These are phyloP conservation scores for Pisolithus sp. DNA, from an alignment of 768 basidiomycete species.

Conservation along the genomic window DNA sequence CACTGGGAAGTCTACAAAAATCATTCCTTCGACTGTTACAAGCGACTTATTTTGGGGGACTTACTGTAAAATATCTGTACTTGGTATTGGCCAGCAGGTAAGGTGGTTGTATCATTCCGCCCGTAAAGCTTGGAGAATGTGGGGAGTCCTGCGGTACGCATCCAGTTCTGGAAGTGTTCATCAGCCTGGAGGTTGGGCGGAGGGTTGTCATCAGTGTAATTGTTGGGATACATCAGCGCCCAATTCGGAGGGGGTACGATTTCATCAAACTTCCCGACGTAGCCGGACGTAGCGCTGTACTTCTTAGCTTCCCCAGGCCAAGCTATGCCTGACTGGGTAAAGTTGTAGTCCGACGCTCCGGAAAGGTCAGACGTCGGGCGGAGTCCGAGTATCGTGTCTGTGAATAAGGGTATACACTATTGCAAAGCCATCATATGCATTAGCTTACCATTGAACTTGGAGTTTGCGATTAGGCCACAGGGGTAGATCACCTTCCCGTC, in stretches of 20 bases:
- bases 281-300: constrained; percentile 57
- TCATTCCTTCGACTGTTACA: constrained; percentile 1
- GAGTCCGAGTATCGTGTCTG: constrained; percentile 77
- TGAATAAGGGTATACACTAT: neutral
- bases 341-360: constrained; percentile 51
- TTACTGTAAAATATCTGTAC: constrained; percentile 77
- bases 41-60: neutral
- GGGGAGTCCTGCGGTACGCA: constrained; percentile 95
- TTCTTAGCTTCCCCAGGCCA: constrained; percentile 95
- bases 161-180: constrained; percentile 99
- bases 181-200: constrained; percentile 71
- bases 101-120: constrained; percentile 72
- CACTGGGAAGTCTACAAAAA: constrained; percentile 82
- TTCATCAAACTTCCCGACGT: constrained; percentile 45
- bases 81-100: constrained; percentile 69
- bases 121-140: constrained; percentile 96
- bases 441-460: constrained; percentile 81
- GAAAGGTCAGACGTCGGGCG: constrained; percentile 38
- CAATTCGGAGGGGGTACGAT: constrained; percentile 95
- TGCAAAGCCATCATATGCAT: no score
- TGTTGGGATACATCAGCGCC: constrained; percentile 62
- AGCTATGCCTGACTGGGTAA: constrained; percentile 79
- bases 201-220: constrained; percentile 57
- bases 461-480: constrained; percentile 96
- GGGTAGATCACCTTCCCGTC: constrained; percentile 72